Evolutionary conservation across 2,329 filamentous ascomycete genomes (phyloP).

Genomic region (Metarhizium rileyi): DNA sequence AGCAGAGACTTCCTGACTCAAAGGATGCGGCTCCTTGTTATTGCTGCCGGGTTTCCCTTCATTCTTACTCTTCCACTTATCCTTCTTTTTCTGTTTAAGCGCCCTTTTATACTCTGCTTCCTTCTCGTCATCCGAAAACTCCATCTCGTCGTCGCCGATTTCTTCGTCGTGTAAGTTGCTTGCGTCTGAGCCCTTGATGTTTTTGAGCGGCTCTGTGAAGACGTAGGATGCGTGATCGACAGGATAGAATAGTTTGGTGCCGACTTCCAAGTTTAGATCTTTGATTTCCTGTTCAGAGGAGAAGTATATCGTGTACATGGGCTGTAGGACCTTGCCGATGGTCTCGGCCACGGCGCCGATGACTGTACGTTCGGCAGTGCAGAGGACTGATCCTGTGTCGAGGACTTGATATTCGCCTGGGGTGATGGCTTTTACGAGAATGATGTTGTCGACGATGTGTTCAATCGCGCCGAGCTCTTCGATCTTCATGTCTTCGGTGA

Average conservation of each 20-base stretch:
- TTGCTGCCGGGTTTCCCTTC: slow-evolving; percentile 26
- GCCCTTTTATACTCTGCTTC: slow-evolving; percentile 72
- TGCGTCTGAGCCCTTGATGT: slow-evolving; percentile 80
- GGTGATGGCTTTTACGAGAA: slow-evolving; percentile 68
- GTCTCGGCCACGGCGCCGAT: slow-evolving; percentile 79
- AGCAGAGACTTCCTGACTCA: slow-evolving; percentile 29
- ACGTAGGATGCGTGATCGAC: slow-evolving; percentile 70
- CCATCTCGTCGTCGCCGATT: slow-evolving; percentile 72
- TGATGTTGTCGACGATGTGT: slow-evolving; percentile 65
- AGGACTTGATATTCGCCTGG: slow-evolving; percentile 79
- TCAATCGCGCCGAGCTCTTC: slow-evolving; percentile 67
- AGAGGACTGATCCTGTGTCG: slow-evolving; percentile 75
- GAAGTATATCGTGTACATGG: slow-evolving; percentile 77
- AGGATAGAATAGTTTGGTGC: slow-evolving; percentile 69
- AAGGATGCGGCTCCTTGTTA: slow-evolving; percentile 28
- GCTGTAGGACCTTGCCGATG: slow-evolving; percentile 75
- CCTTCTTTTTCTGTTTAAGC: slow-evolving; percentile 56
- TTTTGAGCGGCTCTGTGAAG: slow-evolving; percentile 73
- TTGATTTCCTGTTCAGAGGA: slow-evolving; percentile 57
- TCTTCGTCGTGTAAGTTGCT: slow-evolving; percentile 95
- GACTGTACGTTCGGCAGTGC: slow-evolving; percentile 62
- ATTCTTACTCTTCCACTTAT: slow-evolving; percentile 33
- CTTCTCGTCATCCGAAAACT: slow-evolving; percentile 95
- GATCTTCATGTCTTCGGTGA: slow-evolving; percentile 69
- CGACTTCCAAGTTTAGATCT: slow-evolving; percentile 56